A percentile compares a stretch with the other conserved stretches of the same genome.
These are phyloP conservation scores for Ceriops zippeliana DNA, from an alignment of 345 rosid species.

Conservation along the genomic window DNA sequence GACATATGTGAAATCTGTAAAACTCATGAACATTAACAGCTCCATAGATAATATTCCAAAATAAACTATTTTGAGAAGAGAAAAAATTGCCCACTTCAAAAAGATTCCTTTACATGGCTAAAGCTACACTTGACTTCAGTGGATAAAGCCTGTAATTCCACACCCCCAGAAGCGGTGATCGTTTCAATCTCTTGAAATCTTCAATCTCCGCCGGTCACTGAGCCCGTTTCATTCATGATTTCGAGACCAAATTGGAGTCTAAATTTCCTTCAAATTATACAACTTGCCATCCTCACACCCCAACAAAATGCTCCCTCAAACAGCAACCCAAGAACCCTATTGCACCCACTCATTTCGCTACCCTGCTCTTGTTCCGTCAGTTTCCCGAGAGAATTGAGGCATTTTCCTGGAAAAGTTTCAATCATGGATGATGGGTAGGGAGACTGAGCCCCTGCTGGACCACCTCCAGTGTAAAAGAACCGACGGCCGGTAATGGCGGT, in stretches of 20 bases:
- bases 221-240: constrained; percentile 15
- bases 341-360: neutral
- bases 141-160: neutral
- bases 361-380: constrained; percentile 8
- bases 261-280: constrained; percentile 35
- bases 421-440: constrained; percentile 26
- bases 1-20: neutral
- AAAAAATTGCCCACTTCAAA: neutral
- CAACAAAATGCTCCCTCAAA: constrained; percentile 22
- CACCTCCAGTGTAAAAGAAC: constrained; percentile 73
- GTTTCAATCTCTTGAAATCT: neutral
- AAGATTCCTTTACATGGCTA: constrained; percentile 6
- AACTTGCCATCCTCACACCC: constrained; percentile 23
- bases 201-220: neutral
- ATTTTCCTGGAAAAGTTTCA: constrained; percentile 19
- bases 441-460: constrained; percentile 51
- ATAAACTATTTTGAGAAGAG: neutral
- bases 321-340: neutral
- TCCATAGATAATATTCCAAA: neutral
- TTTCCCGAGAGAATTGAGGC: constrained; percentile 8
- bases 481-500: too few species aligned
- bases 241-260: constrained; percentile 38
- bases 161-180: neutral
- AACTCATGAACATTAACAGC: neutral
- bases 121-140: neutral